Evolutionary conservation across 345 rosid species (phyloP), one percentile per base, ranked within the genome.

Genomic region (Pistacia integerrima): DNA sequence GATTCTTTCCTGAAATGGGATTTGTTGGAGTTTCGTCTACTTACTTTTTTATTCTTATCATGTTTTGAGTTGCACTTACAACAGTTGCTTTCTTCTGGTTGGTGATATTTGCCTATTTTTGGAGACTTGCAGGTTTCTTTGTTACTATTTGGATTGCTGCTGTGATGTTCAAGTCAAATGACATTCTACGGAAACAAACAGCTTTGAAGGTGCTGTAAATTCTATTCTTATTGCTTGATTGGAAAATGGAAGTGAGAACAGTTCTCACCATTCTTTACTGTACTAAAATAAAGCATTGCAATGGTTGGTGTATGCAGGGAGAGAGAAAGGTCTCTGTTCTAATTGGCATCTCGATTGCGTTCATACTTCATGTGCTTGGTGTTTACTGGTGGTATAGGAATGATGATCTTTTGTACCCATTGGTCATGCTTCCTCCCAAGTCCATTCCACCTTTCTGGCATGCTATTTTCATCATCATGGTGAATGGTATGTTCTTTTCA

Each of bases 361-460:
- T 91, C 80, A 67, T 85, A 3, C 77, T 92, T 80, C 98, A 92
- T 81, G 94, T 92, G 76, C 83, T 87, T 70, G 86, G 92, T 74
- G 92, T 97, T 58, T 97, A 97, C 81, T 97, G 99, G 99, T 97
- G 99, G 98, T 94, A 90, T 79, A 86, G 90, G 69, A 89, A 85
- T 70, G 98, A 97, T 73, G 96, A 94, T 83, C 93, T 94, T 82
- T 80, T 97, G 80, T 87, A 87, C 78, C 99, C 98, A 73, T 82
- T 97, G 81, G 74, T 91, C 81, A 94, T 97, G 99, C 91, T 94
- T 69, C 99, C 99, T 78, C 98, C 99, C 25, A 97, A 91, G 77
- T 84, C 93, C 76, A 92, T 97, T 59, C 98, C 99, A 68, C 98
- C 98, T 77, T 97, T 96, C 80, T 97, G 99, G 99, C 98, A 97